Evolutionary conservation across 2,329 filamentous ascomycete species (phyloP).

Genomic region (Triangularia setosa): DNA sequence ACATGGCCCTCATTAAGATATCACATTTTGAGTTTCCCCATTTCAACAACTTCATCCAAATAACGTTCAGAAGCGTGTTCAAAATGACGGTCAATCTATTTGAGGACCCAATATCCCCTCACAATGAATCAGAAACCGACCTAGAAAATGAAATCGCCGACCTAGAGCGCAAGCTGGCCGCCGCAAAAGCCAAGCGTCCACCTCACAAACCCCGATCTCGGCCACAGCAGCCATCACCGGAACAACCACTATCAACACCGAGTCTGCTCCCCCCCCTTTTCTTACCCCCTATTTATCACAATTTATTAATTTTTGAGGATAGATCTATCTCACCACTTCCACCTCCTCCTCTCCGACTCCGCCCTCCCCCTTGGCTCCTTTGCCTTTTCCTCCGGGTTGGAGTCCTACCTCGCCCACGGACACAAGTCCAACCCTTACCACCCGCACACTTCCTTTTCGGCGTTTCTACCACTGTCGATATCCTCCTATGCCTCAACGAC

Average conservation of each 20-base stretch:
- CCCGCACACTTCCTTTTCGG: slow-evolving; percentile 48
- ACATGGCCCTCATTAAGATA: background rate
- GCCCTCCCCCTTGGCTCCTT: slow-evolving; percentile 81
- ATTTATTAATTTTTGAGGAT: background rate
- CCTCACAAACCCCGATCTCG: slow-evolving; percentile 1
- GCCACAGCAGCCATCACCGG: background rate
- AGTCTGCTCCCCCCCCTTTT: background rate
- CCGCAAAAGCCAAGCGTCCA: slow-evolving; percentile 38
- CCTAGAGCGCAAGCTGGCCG: slow-evolving; percentile 48
- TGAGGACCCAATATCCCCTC: background rate
- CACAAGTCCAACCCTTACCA: slow-evolving; percentile 26
- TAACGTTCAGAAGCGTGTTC: background rate
- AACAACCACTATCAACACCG: background rate
- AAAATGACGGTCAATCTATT: background rate
- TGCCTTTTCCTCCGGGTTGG: slow-evolving; percentile 39
- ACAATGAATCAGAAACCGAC: slow-evolving; percentile 18
- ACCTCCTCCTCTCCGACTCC: slow-evolving; percentile 76
- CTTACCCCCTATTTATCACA: background rate
- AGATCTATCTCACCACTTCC: slow-evolving; percentile 49
- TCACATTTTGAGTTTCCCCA: background rate
- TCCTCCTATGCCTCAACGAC: slow-evolving; percentile 67
- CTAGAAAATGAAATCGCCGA: slow-evolving; percentile 53
- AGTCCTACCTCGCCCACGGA: slow-evolving; percentile 74
- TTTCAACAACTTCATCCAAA: background rate
- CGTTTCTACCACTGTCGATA: slow-evolving; percentile 68